These are phyloP conservation scores for Neurospora tetrasperma DNA, from an alignment of 495 filamentous ascomycete genomes.

Conservation along the genomic window DNA sequence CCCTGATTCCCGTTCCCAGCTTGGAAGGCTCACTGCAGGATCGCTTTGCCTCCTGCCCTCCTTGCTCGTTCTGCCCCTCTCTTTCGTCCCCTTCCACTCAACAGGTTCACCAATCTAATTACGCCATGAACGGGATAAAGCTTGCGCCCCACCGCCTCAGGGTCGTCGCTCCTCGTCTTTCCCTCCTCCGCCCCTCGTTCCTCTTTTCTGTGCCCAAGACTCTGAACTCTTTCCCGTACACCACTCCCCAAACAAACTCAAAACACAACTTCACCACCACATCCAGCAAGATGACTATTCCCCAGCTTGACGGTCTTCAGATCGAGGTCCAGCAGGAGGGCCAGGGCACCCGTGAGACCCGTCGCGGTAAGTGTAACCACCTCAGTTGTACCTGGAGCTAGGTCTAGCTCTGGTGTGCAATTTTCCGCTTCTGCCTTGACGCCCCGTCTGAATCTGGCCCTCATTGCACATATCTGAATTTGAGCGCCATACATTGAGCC, in stretches of 20 bases:
- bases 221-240: not conserved
- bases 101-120: not conserved
- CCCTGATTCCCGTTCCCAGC: not conserved
- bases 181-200: slow-evolving; percentile 4
- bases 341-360: slow-evolving; percentile 17
- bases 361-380: slow-evolving; percentile 16
- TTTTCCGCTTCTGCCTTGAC: not conserved
- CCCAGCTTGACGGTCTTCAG: slow-evolving; percentile 19
- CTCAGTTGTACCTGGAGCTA: not conserved
- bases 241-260: not conserved
- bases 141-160: not conserved
- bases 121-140: not conserved
- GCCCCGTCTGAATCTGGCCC: not conserved
- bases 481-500: not conserved
- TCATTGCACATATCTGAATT: not conserved
- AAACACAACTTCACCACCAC: not conserved
- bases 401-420: not conserved
- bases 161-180: not conserved
- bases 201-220: not conserved
- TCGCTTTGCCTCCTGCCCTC: not conserved
- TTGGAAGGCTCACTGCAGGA: not conserved
- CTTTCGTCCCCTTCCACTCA: not conserved
- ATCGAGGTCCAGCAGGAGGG: slow-evolving; percentile 17
- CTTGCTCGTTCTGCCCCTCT: not conserved
- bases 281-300: slow-evolving; percentile 22